Conservation (phyloP, 192 early-diverging fungal species). For the Oehlia diaphana region DNA sequence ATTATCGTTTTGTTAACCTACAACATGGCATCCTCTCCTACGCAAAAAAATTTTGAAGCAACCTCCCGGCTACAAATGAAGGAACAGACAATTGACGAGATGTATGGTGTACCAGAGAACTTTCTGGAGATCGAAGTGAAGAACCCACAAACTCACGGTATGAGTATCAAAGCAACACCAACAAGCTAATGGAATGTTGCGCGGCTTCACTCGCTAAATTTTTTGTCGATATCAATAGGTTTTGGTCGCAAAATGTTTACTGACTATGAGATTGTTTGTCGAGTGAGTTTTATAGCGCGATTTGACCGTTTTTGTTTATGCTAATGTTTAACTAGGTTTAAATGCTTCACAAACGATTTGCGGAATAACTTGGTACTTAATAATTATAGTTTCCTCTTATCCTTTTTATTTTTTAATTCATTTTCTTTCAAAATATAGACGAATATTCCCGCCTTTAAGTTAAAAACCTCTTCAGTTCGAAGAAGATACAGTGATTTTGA, state of each 20-base stretch:
- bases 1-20: background rate
- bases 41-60: slow-evolving; percentile 24
- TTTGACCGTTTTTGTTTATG: background rate
- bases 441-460: slow-evolving; percentile 96
- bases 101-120: slow-evolving; percentile 94
- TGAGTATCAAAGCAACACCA: background rate
- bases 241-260: slow-evolving; percentile 84
- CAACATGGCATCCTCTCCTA: slow-evolving; percentile 11
- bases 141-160: slow-evolving; percentile 85
- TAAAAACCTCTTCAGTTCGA: slow-evolving; percentile 78
- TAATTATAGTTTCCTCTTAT: background rate
- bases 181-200: background rate
- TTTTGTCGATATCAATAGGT: slow-evolving; percentile 34
- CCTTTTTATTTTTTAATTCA: slow-evolving; percentile 3
- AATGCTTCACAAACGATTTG: background rate
- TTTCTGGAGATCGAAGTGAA: slow-evolving; percentile 94
- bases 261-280: slow-evolving; percentile 94
- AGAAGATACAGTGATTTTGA: slow-evolving; percentile 98
- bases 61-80: slow-evolving; percentile 38
- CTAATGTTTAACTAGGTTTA: background rate
- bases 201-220: background rate
- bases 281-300: slow-evolving; percentile 52
- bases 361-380: background rate
- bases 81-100: slow-evolving; percentile 59
- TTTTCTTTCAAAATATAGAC: slow-evolving; percentile 56